Base-by-base conservation (phyloP, 257 asterid genomes). In the Coffea eugenioides region DNA sequence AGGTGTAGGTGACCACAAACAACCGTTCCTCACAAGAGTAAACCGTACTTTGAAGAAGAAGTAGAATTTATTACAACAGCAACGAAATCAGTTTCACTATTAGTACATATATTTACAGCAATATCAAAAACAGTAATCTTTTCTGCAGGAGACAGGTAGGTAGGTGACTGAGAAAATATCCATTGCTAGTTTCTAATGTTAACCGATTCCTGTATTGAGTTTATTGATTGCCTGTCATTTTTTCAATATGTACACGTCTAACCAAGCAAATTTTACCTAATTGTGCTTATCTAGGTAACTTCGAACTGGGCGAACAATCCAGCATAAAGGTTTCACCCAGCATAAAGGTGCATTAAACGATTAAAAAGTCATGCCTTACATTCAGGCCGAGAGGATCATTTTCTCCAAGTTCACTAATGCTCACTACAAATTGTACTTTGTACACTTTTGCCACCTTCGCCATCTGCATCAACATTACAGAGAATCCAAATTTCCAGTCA, bases 371-470 rank as follows among this genome's bases (percentile, higher is more conserved):
- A 36, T 31, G 77, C 64, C 96, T 86, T 83, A 91, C 97, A 83
- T 91, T 90, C 70, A 75, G 88, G 73, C 83, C 27, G 56, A 92
- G 88, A 8, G 92, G 90, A 83, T 88, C 92, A 54, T 84, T 88
- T 81, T 80, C 88, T 41, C 95, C 97, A 69, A 85, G 82, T 82
- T 90, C 90, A 79, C 86, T 85, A 76, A 92, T 82, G 74, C 73
- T 79, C 74, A 92, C 79, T 36, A 90, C 84, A 61, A 90, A 91
- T 21, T 56, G 87, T 8, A 86, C 89, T n/a, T 83, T 85, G 89
- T 65, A 87, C 10, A 74, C 79, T 80, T 79, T 88, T 70, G 84
- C 85, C 71, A 79, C 90, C 82, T 88, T 87, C 79, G 71, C 85
- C 88, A 92, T 90, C 97, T 92, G 82, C 86, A 86, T 61, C 56